Conservation (phyloP, 768 basidiomycete genomes). For the Mycena indigotica region DNA sequence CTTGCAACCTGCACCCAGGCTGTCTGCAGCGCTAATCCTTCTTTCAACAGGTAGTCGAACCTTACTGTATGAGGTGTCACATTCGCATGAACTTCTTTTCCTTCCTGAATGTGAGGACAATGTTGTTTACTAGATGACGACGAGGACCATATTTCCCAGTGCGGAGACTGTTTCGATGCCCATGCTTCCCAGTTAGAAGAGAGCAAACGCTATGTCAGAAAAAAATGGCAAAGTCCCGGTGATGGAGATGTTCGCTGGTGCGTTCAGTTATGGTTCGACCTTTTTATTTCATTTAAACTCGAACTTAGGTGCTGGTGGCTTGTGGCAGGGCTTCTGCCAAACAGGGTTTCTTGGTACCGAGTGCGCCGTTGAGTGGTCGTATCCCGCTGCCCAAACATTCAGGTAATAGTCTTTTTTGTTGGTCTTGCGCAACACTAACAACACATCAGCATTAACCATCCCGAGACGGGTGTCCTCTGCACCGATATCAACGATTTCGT, state of each 20-base stretch:
- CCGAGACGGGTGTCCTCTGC: slow-evolving; percentile 60
- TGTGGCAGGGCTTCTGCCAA: slow-evolving; percentile 66
- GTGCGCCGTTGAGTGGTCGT: slow-evolving; percentile 70
- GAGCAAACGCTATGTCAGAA: slow-evolving; percentile 32
- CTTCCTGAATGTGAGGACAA: slow-evolving; percentile 60
- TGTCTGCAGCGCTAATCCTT: too few relatives aligned
- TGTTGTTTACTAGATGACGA: too few relatives aligned
- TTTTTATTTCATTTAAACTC: neutral
- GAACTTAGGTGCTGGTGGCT: slow-evolving; percentile 81
- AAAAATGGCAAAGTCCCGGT: slow-evolving; percentile 53
- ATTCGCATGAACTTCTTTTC: slow-evolving; percentile 60
- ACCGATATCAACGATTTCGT: slow-evolving; percentile 64
- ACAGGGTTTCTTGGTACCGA: slow-evolving; percentile 65
- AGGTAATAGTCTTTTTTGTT: slow-evolving; percentile 39
- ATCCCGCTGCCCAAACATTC: slow-evolving; percentile 66
- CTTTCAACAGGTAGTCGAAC: slow-evolving; percentile 55
- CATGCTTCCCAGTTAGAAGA: slow-evolving; percentile 34
- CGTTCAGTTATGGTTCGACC: neutral
- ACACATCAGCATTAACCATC: slow-evolving; percentile 65
- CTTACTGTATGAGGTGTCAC: slow-evolving; percentile 64
- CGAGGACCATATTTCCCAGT: slow-evolving; percentile 35
- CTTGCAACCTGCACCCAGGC: too few relatives aligned
- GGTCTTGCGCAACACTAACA: neutral
- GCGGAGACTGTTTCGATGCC: slow-evolving; percentile 41
- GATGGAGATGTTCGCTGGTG: slow-evolving; percentile 69